Base-by-base conservation (phyloP, 2,329 filamentous ascomycete species). In the Hortaea sp. region DNA sequence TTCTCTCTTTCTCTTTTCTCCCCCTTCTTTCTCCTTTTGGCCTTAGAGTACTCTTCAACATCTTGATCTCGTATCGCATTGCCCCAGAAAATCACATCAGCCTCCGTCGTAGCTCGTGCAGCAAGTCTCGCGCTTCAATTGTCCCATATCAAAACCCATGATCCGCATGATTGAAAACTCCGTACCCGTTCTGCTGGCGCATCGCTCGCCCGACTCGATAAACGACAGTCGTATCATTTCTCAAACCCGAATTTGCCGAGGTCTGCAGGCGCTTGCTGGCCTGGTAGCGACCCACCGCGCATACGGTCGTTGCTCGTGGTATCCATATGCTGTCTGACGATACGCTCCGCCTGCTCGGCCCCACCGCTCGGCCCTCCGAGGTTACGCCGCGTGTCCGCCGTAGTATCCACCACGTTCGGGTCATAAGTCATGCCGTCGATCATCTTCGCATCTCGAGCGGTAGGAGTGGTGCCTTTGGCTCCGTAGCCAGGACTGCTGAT, bases 401-500 rank as follows among this genome's bases (percentile, higher is more conserved):
- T 55, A 5, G 67, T 69, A 50, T 71, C 69, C 27, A 65, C 60
- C 12, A 67, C 57, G 28, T 60, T 58, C 6, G 63, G 57, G 49
- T 71, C 69, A 44, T 70, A 70, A 11, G 66, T 68, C 63, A 71
- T 66, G 43, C 69, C 70, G 47, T 73, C 69, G 44, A 70, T 62
- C 56, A 67, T 65, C 39, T 60, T 63, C 31, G 69, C 64, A 44
- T 72, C 68, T 35, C 65, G 59, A 44, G 46, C 57, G 44, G 55
- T 64, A 45, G 31, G 63, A 53, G 54, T 64, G 48, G 51, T 58
- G 58, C 42, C 60, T 45, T 55, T 61, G 43, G 34, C 53, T 42
- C 57, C 59, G 13, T 20, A 28, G 29, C 46, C 86, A 0, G 88
- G 88, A 49, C 82, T 87, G 47, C 89, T 82, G 5, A 88, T 88